phyloP scores from a whole-genome alignment of 177 flowering plant species.

The Telopea speciosissima region DNA sequence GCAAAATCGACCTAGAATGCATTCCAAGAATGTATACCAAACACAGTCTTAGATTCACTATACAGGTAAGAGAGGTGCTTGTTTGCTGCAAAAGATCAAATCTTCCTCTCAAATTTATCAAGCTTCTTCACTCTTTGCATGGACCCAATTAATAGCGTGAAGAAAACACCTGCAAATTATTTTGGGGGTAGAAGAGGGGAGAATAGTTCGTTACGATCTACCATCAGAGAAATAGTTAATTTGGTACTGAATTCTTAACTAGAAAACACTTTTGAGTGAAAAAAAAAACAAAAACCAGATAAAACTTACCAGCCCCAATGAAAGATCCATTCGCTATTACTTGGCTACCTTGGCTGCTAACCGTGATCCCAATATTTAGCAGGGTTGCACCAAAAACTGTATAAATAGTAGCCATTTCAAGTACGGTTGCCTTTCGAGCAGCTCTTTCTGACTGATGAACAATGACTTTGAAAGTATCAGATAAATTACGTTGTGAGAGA shows the following conservation, averaged over 20 bases:
- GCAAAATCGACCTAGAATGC: too few relatives aligned
- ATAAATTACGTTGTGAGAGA: not conserved
- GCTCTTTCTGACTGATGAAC: conserved; percentile 78
- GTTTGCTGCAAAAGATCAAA: conserved; percentile 18
- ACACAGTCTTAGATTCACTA: not conserved
- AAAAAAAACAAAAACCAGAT: not conserved
- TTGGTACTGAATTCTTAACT: not conserved
- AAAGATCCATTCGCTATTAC: conserved; percentile 67
- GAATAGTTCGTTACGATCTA: not conserved
- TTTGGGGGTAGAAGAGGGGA: not conserved
- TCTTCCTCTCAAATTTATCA: conserved; percentile 82
- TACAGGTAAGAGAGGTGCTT: not conserved
- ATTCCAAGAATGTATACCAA: too few relatives aligned
- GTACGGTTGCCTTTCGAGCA: conserved; percentile 68
- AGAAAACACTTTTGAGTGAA: not conserved
- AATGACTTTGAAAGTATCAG: not conserved
- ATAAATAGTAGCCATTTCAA: conserved; percentile 89
- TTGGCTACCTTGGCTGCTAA: conserved; percentile 58
- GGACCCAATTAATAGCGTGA: conserved; percentile 52
- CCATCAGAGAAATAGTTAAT: not conserved
- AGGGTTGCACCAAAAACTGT: conserved; percentile 87
- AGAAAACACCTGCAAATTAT: conserved; percentile 55
- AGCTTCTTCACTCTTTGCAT: conserved; percentile 76
- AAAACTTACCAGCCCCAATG: conserved; percentile 64
- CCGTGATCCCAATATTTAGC: conserved; percentile 65